A percentile compares a stretch with the other conserved stretches of the same genome.
Conservation (phyloP, 1,139 yeast species). For the Casaregolazyma suthepensis region DNA sequence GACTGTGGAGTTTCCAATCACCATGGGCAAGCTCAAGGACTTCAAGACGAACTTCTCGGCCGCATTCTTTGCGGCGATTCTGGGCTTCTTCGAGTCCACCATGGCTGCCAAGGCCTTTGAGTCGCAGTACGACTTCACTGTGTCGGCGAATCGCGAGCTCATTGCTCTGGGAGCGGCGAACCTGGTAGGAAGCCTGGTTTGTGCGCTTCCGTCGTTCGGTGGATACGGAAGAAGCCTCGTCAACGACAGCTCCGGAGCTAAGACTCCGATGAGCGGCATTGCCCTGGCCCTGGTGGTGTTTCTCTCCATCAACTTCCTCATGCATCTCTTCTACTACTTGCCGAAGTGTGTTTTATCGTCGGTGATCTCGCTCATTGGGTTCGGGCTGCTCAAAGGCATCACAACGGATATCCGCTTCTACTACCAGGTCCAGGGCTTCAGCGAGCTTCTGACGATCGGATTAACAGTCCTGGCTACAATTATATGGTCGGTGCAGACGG, state of each 20-base stretch:
- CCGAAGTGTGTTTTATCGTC: conserved; percentile 82
- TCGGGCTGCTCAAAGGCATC: conserved; percentile 76
- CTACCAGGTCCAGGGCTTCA: conserved; percentile 64
- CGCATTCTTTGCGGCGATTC: conserved; percentile 66
- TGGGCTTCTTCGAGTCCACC: conserved; percentile 91
- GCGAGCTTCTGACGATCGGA: conserved; percentile 67
- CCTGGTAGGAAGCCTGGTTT: conserved; percentile 57
- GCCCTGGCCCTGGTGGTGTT: conserved; percentile 72
- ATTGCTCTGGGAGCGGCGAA: conserved; percentile 78
- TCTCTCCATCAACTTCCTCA: conserved; percentile 53
- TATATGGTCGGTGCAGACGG: conserved; percentile 81
- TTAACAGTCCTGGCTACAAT: conserved; percentile 69
- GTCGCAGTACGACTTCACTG: conserved; percentile 27
- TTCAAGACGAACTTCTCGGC: conserved; percentile 36
- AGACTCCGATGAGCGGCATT: conserved; percentile 76
- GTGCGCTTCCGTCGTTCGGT: conserved; percentile 90
- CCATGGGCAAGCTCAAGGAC: conserved; percentile 31
- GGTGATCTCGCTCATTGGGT: conserved; percentile 73
- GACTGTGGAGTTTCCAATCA: conserved; percentile 45
- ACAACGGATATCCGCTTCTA: conserved; percentile 77
- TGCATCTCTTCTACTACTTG: conserved; percentile 61
- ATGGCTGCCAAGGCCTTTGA: conserved; percentile 70
- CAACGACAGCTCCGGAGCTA: conserved; percentile 80
- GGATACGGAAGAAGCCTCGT: conserved; percentile 93
- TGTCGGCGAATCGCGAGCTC: conserved; percentile 49